Evolutionary conservation across 192 early-diverging fungal genomes (phyloP), one percentile per base, ranked within the genome.

Genomic region (Backusella mclennaniae): DNA sequence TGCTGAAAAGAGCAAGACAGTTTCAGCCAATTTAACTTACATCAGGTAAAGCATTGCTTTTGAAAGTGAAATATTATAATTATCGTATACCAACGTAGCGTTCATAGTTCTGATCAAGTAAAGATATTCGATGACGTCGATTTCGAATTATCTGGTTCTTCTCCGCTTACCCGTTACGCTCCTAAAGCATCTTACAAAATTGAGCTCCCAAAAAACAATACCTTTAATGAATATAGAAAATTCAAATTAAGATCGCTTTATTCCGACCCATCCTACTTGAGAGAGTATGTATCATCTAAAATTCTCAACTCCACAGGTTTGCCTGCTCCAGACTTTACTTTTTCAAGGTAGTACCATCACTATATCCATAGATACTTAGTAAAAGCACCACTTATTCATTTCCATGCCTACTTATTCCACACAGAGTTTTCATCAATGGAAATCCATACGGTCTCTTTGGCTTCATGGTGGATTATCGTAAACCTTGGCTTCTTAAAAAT

Each of bases 201-300:
- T 23, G 23, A 59, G 3, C 23, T 59, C 21, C 53, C 53, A 9
- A 59, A 59, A 59, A 59, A 59, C 4, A 59, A 59, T 3, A 59
- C 53, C 0, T 12, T 59, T 9, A 19, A 26, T 12, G 53, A 59
- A 7, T 59, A 59, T 23, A 59, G 53, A 59, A 59, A 59, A 26
- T 59, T 59, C 17, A 59, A 59, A 59, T 26, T 59, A 26, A 59
- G 53, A 59, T 59, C 53, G 23, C 53, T 59, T 59, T 59, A 59
- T 59, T 59, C 53, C 26, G 53, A 59, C 9, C 53, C 53, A 26
- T 59, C 53, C 11, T 59, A 59, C 11, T 26, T 59, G 23, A 59
- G 53, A 59, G 53, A 59, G 23, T 59, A 59, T 59, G 53, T 59
- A 26, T 59, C 53, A 8, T 21, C 53, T 59, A 23, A 26, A 1